Evolutionary conservation across 805 yeast species (phyloP), one percentile per base, ranked within the genome.

Genomic region (Candida multigemmis): DNA sequence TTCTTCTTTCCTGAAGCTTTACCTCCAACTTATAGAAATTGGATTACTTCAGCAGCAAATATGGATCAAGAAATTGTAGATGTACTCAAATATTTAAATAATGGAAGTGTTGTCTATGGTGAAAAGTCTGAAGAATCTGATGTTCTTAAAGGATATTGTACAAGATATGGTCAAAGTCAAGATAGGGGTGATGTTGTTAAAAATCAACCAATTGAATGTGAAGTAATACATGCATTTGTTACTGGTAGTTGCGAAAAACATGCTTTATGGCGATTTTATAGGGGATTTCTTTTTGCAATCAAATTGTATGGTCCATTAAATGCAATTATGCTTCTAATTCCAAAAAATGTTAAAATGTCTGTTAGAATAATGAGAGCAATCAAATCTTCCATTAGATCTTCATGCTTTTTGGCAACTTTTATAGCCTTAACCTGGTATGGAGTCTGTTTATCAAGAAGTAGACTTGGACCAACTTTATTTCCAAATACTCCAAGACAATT

Each of bases 1-100:
- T 57, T 58, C 31, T 57, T 36, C 43, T 31, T 46, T 27, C 71
- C 69, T 3, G 48, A 51, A 7, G 35, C 42, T 15, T 46, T 66
- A 20, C 66, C 69, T n/a, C 60, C 56, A 5, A 53, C 66, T 5
- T 66, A 67, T 36, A 42, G 52, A 15, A 46, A 48, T 26, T 66
- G 73, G 73, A 66, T 66, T 37, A 62, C 73, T 3, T 53, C 54
- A 22, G 69, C 68, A 12, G 71, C 72, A 6, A 50, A 56, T 29
- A 60, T 65, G 65, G 71, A 66, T 34, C 42, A 42, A 14, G 66
- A 53, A 20, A 34, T 66, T 8, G 42, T 60, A 3, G 39, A 40
- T 10, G 48, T 49, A 3, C 48, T 66, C 20, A 42, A 50, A 17
- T 33, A 38, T 5, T 23, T 66, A n/a, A 51, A 53, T 16, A 32